Evolutionary conservation across 2,329 filamentous ascomycete genomes (phyloP), one percentile per base, ranked within the genome.

Genomic region (Calonectria fujianensis): DNA sequence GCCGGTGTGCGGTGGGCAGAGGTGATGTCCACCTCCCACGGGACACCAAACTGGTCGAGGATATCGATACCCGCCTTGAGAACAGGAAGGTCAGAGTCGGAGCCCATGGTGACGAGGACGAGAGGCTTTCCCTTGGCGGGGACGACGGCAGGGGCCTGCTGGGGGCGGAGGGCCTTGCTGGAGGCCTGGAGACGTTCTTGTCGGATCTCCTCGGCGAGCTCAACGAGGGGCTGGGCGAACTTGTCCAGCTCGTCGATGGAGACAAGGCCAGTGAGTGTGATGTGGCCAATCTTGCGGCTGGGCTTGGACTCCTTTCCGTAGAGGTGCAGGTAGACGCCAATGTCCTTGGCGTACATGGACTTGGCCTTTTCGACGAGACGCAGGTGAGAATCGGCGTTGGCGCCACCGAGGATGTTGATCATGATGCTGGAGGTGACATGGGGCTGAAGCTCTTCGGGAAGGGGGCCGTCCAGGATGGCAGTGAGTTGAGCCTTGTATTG

Each of bases 201-300:
- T 59, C 90, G 89, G 78, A 94, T 91, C 16, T 84, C 81, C 79
- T 94, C 90, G 31, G 92, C 90, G 67, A 90, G 86, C 57, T 93
- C 86, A 73, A 98, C 91, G 29, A 98, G 89, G 67, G 94, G 91
- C 48, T 94, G 91, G 18, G 93, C 90, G 20, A 89, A 87, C 82
- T 83, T 77, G 74, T 90, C 88, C 20, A 92, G 85, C n/a, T 94
- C 92, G 80, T 93, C 89, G 48, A 90, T 87, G 82, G 96, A 92
- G 0, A 91, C 92, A 16, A 90, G 88, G 1, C 92, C 93, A 2
- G 94, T 94, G 48, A 98, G 87, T 0, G 96, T 98, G 79, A 99
- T 92, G 84, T 99, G 97, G 14, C 96, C 96, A 87, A 98, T 98
- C 85, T 98, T 99, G 59, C 97, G 93, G 41, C 95, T 94, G 6